Conservation (phyloP, 2,329 filamentous ascomycete genomes). For the Penicillium oxalicum region DNA sequence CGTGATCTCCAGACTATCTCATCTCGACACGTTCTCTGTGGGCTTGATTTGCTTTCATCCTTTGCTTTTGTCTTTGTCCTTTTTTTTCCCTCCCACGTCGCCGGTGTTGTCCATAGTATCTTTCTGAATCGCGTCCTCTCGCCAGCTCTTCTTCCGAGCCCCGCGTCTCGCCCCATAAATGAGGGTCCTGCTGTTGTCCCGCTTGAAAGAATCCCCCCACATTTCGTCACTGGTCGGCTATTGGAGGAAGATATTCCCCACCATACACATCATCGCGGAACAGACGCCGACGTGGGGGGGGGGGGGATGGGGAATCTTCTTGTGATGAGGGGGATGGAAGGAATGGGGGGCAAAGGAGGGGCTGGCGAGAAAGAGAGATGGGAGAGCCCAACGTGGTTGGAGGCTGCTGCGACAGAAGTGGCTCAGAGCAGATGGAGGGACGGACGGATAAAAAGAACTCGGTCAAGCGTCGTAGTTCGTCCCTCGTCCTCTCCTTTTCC, state of each 20-base stretch:
- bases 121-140: background rate
- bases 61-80: too few species aligned
- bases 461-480: background rate
- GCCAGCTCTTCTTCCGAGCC: slow-evolving; percentile 4
- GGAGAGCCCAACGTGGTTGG: too few species aligned
- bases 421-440: too few species aligned
- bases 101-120: background rate
- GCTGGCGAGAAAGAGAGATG: background rate
- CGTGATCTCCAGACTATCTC: too few species aligned
- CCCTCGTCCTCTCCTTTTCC: slow-evolving; percentile 1
- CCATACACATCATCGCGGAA: slow-evolving; percentile 16
- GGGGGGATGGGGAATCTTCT: slow-evolving; percentile 7
- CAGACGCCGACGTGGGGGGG: slow-evolving; percentile 22
- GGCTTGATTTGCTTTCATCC: too few species aligned
- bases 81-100: too few species aligned
- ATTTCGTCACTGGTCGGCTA: slow-evolving; percentile 3
- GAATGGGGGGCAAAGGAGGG: background rate
- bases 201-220: slow-evolving; percentile 12
- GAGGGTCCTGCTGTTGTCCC: too few species aligned
- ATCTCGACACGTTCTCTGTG: too few species aligned
- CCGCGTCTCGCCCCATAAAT: slow-evolving; percentile 2
- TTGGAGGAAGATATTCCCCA: slow-evolving; percentile 20
- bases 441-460: slow-evolving; percentile 3
- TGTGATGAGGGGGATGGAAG: background rate
- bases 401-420: too few species aligned